Base-by-base conservation (phyloP, 2,329 filamentous ascomycete species). In the Ascochyta lentis region DNA sequence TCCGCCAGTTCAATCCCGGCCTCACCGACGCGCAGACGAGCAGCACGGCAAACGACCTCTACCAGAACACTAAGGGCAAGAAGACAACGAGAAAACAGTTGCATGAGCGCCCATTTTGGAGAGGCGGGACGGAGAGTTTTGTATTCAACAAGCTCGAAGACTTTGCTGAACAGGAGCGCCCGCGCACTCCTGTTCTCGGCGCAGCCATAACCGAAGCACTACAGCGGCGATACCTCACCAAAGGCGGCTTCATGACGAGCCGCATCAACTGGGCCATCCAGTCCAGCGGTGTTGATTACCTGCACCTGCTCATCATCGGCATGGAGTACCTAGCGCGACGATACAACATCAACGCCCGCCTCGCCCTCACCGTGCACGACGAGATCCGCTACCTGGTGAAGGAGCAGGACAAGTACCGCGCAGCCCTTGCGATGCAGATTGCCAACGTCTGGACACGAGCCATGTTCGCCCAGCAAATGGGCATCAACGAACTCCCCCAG, bases 241-340 rank as follows among this genome's bases (percentile, higher is more conserved):
- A 91, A 70, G 92, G 93, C 33, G 91, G 89, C 22, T 99, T 96
- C 78, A 89, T 99, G 79, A 97, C 95, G 1, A 96, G 90, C 16
- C 89, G 96, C 31, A 98, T 99, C 78, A 99, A 99, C 73, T 99
- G 95, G 95, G 95, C 95, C 3, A 98, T 99, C 65, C 95, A 99
- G 70, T 97, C 93, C 0, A 96, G 91, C 0, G 95, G 96, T 5
- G 94, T 98, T 4, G 96, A 99, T 75, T 99, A 99, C 74, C 84
- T 99, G 2, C 95, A 99, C 70, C 86, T 99, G 4, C 84, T 99
- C 16, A 92, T 99, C 60, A 86, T 98, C 3, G 84, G 87, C 13
- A 99, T 99, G 96, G 93, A 98, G 72, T 96, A 96, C 70, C 83
- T 99, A 3, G 88, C 89, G 49, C 86, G 92, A 2, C 89, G 89